These are phyloP conservation scores for Cercospora janseana DNA, from an alignment of 2,329 filamentous ascomycete species.

Conservation along the genomic window DNA sequence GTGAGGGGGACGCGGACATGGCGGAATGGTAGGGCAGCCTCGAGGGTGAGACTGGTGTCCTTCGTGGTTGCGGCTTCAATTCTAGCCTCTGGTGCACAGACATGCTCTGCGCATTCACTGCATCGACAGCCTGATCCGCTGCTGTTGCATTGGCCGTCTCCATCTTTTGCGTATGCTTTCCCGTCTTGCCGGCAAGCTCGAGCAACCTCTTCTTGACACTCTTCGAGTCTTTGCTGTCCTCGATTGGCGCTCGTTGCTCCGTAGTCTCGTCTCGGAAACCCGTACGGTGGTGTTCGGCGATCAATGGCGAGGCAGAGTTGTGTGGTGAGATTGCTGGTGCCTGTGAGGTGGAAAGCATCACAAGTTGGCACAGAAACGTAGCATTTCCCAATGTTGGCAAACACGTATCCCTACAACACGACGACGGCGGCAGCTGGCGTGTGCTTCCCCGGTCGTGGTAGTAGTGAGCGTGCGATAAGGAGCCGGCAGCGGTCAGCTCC, in stretches of 20 bases:
- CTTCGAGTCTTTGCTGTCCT: slow-evolving; percentile 19
- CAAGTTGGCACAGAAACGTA: slow-evolving; percentile 10
- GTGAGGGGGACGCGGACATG: slow-evolving; percentile 38
- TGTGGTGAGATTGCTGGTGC: slow-evolving; percentile 21
- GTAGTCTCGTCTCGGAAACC: slow-evolving; percentile 11
- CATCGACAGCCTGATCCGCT: slow-evolving; percentile 15
- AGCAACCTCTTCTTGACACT: slow-evolving; percentile 20
- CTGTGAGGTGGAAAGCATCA: slow-evolving; percentile 11
- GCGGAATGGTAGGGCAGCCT: slow-evolving; percentile 26
- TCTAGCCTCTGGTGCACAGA: slow-evolving; percentile 19
- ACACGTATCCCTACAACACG: slow-evolving; percentile 6
- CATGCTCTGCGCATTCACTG: slow-evolving; percentile 3
- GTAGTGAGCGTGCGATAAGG: neutral
- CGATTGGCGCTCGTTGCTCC: neutral
- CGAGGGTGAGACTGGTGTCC: slow-evolving; percentile 30
- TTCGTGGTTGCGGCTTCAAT: slow-evolving; percentile 16
- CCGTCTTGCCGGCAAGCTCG: slow-evolving; percentile 23
- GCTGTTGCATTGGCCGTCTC: slow-evolving; percentile 6
- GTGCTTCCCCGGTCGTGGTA: neutral
- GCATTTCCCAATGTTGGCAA: slow-evolving; percentile 4
- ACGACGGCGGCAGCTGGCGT: neutral
- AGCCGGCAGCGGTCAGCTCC: neutral
- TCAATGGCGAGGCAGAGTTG: slow-evolving; percentile 25
- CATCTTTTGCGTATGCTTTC: slow-evolving; percentile 14
- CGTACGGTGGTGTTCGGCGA: slow-evolving; percentile 19